phyloP scores from a whole-genome alignment of 768 basidiomycete genomes.

The Cubamyces lactineus region DNA sequence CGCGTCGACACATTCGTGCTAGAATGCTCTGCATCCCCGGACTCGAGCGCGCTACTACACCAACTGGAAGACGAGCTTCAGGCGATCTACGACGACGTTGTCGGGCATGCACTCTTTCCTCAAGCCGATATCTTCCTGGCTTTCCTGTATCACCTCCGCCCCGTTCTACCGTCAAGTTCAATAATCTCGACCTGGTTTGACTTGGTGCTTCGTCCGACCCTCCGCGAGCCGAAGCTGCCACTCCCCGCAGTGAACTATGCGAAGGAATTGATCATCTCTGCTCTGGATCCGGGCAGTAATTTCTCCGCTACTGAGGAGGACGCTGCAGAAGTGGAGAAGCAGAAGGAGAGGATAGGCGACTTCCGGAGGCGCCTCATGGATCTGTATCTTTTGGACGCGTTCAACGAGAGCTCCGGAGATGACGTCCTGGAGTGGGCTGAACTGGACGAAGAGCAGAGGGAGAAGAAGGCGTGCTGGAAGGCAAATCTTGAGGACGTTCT shows the following conservation, averaged over 20 bases:
- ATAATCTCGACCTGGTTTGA: slow-evolving; percentile 84
- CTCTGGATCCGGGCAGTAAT: slow-evolving; percentile 42
- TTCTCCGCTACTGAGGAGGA: slow-evolving; percentile 27
- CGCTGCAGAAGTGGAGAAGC: slow-evolving; percentile 43
- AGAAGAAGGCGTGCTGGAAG: slow-evolving; percentile 70
- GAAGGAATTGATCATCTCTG: slow-evolving; percentile 70
- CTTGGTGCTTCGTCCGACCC: slow-evolving; percentile 72
- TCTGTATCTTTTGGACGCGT: slow-evolving; percentile 76
- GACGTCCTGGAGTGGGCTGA: slow-evolving; percentile 79
- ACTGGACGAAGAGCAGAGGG: slow-evolving; percentile 62
- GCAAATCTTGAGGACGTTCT: slow-evolving; percentile 77
- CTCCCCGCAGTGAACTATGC: slow-evolving; percentile 62
- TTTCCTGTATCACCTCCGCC: slow-evolving; percentile 62
- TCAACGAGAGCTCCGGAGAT: slow-evolving; percentile 71
- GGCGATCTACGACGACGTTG: slow-evolving; percentile 58
- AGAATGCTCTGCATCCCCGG: slow-evolving; percentile 51
- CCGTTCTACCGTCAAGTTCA: slow-evolving; percentile 63
- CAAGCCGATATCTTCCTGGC: slow-evolving; percentile 72
- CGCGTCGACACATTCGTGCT: slow-evolving; percentile 59
- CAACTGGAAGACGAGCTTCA: slow-evolving; percentile 72
- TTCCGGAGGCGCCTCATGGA: slow-evolving; percentile 75
- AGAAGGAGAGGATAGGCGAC: slow-evolving; percentile 56
- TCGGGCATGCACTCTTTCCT: slow-evolving; percentile 62
- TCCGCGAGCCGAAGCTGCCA: slow-evolving; percentile 73
- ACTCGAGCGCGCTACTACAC: slow-evolving; percentile 45